Base-by-base conservation (phyloP, 306 rosid genomes). In the Sesbania bispinosa region DNA sequence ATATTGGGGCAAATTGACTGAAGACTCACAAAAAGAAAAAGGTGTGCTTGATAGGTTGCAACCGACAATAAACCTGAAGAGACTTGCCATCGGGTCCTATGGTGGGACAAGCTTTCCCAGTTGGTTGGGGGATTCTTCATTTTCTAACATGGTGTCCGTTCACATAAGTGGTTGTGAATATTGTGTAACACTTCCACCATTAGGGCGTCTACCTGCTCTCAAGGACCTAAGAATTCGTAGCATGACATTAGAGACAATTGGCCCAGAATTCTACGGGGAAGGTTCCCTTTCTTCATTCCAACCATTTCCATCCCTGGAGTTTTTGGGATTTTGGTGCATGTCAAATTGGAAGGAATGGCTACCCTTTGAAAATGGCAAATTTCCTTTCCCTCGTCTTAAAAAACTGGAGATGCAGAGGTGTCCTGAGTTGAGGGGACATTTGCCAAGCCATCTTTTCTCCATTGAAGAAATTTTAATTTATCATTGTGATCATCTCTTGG, bases 271-370 rank as follows among this genome's bases (percentile, higher is more conserved):
- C n/a, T n/a, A n/a, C n/a, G 29, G 5, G 26, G 42, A 10, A 26
- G 2, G 42, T 27, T 26, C 29, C 1, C 4, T 4, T 65, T 65
- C 71, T 65, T 26, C 18, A 9, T 43, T 65, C 5, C 71, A 45
- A 45, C 42, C 57, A 45, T 45, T 65, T 45, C 57, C 41, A 9
- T 65, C 57, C 26, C 52, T 65, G 11, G 57, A 65, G 42, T 0
- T 0, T 3, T 0, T 65, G 7, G 0, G 1, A 27, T 26, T 65
- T 27, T 0, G 7, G 1, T 4, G 2, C 16, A 45, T 65, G 71
- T 5, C 71, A 9, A 65, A 26, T 65, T 65, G 71, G 71, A 29
- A 65, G 35, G 29, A 65, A 14, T 45, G 71, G 42, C n/a, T 45
- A 26, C 15, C 55, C 5, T 15, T 45, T 65, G 18, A 4, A 45